Percentiles rank a stretch among this genome's conserved stretches.
Evolutionary conservation across 164 flowering plant species (phyloP).

Genomic region (Liquidambar formosana): DNA sequence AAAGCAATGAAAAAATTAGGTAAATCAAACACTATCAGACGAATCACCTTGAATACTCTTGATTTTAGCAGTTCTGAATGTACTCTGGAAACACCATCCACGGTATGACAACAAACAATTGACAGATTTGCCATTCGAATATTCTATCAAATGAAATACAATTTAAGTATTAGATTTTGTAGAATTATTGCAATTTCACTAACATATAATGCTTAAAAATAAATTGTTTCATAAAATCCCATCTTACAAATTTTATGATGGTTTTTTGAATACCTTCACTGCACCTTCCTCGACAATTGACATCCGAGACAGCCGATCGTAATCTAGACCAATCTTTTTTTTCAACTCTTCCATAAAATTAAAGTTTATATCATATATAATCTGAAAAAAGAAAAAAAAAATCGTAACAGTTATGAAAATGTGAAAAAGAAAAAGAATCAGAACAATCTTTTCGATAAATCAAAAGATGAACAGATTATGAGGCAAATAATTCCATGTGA

Average conservation of each 20-base stretch:
- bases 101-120: slow-evolving; percentile 49
- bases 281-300: slow-evolving; percentile 71
- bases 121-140: slow-evolving; percentile 58
- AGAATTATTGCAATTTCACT: no score
- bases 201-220: no score
- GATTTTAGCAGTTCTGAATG: slow-evolving; percentile 48
- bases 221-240: no score
- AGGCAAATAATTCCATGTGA: not conserved
- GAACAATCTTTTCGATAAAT: not conserved
- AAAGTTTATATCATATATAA: slow-evolving; percentile 58
- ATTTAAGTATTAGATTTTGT: not conserved
- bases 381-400: slow-evolving; percentile 29
- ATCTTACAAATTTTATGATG: not conserved
- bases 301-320: slow-evolving; percentile 47
- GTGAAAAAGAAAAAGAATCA: not conserved
- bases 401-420: not conserved
- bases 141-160: slow-evolving; percentile 28
- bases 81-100: slow-evolving; percentile 55
- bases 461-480: not conserved
- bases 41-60: slow-evolving; percentile 49
- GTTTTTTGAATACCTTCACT: slow-evolving; percentile 40
- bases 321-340: slow-evolving; percentile 47
- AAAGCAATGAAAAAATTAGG: not conserved
- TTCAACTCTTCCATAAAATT: slow-evolving; percentile 58
- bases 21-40: not conserved